Evolutionary conservation across 2,329 filamentous ascomycete species (phyloP).

Genomic region (Daldinia sp.): DNA sequence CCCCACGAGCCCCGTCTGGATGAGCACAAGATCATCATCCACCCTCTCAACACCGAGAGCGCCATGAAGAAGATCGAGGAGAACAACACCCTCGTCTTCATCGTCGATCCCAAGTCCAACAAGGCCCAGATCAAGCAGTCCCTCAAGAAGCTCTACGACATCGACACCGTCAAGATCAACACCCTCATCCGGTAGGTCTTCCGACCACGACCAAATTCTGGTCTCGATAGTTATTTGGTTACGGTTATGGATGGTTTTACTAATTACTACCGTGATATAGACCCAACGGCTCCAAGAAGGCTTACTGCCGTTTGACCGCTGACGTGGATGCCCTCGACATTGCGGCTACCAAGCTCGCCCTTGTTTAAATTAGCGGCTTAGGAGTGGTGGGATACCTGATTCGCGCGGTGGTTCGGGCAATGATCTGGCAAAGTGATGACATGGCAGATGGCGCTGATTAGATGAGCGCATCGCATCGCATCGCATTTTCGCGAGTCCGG

Average conservation of each 20-base stretch:
- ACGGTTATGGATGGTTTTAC: neutral
- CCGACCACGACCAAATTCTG: neutral
- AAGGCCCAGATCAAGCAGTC: constrained; percentile 99
- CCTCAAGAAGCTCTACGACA: constrained; percentile 99
- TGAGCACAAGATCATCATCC: constrained; percentile 96
- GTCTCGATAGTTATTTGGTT: neutral
- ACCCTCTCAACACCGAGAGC: constrained; percentile 99
- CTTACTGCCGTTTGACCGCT: constrained; percentile 91
- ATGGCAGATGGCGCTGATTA: constrained; percentile 37
- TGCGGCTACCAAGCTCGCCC: constrained; percentile 97
- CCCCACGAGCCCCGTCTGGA: constrained; percentile 90
- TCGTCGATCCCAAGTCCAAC: constrained; percentile 96
- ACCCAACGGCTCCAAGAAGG: constrained; percentile 98
- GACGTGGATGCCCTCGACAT: constrained; percentile 99
- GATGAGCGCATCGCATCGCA: too few species aligned
- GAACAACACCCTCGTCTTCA: constrained; percentile 99
- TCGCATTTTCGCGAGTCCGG: constrained; percentile 39
- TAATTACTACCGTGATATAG: constrained; percentile 57
- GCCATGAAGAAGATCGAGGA: constrained; percentile 99
- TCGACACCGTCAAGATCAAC: constrained; percentile 99
- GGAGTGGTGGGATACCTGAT: constrained; percentile 19
- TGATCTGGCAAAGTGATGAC: constrained; percentile 22
- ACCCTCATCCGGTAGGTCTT: constrained; percentile 87
- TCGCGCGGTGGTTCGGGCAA: constrained; percentile 26
- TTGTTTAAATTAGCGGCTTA: constrained; percentile 76